phyloP scores from a whole-genome alignment of 352 stramenopile species.

The Globisporangium parvum region DNA sequence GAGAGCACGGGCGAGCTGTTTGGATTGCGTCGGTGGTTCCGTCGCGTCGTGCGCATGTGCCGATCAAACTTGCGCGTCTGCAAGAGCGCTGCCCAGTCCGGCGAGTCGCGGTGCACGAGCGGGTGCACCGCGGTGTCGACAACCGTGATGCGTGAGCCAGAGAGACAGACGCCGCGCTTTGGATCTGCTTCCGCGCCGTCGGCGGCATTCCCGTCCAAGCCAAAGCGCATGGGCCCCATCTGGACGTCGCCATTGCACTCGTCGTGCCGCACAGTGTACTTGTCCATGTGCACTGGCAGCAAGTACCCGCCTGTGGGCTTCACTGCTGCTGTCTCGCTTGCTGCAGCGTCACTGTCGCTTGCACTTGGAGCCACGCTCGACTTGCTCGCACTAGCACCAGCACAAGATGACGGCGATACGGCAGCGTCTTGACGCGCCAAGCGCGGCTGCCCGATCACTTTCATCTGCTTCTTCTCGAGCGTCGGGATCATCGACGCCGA shows the following conservation, averaged over 20 bases:
- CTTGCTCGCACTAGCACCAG: no score
- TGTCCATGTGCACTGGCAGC: constrained; percentile 45
- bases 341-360: not conserved
- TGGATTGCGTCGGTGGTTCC: constrained; percentile 45
- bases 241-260: constrained; percentile 2
- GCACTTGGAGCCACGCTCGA: not conserved
- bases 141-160: not conserved
- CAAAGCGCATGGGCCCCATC: constrained; percentile 6
- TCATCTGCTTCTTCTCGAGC: constrained; percentile 69
- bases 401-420: not conserved
- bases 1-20: constrained; percentile 28
- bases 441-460: constrained; percentile 38
- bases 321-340: not conserved
- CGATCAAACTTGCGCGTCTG: constrained; percentile 66
- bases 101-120: constrained; percentile 7
- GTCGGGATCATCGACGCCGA: constrained; percentile 53
- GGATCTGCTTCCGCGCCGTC: not conserved
- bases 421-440: constrained; percentile 38
- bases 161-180: not conserved
- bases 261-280: constrained; percentile 29
- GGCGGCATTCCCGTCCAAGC: not conserved
- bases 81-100: constrained; percentile 32
- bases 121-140: constrained; percentile 5
- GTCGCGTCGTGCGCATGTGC: constrained; percentile 58
- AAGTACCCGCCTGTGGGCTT: constrained; percentile 34